Evolutionary conservation across 805 yeast genomes (phyloP).

Genomic region (Yarrowia sp.): DNA sequence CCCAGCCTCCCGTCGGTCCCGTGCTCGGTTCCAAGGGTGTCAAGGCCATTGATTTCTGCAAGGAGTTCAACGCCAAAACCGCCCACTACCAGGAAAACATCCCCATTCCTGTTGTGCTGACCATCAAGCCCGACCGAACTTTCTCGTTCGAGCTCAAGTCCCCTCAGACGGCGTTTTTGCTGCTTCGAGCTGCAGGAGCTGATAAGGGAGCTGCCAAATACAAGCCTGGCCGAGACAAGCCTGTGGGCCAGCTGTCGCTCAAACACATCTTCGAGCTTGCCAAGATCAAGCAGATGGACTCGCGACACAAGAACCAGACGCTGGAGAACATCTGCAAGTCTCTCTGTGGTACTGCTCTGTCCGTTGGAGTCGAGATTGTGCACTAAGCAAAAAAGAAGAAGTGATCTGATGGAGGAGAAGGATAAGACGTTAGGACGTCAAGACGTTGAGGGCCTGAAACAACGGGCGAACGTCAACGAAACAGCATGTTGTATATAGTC

Average conservation of each 20-base stretch:
- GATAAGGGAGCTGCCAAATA: constrained; percentile 79
- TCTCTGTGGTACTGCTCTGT: constrained; percentile 85
- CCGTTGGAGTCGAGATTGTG: constrained; percentile 84
- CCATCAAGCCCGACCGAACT: constrained; percentile 90
- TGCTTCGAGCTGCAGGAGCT: constrained; percentile 80
- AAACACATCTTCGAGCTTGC: constrained; percentile 96
- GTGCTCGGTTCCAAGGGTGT: constrained; percentile 98
- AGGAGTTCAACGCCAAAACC: constrained; percentile 97
- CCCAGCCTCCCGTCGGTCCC: constrained; percentile 99
- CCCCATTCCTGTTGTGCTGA: constrained; percentile 86
- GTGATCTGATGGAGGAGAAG: too few relatives aligned
- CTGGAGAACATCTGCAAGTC: constrained; percentile 81
- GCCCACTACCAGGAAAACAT: constrained; percentile 84
- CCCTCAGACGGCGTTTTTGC: constrained; percentile 89
- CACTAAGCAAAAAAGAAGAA: constrained; percentile 52
- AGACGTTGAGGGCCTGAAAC: too few relatives aligned
- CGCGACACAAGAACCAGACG: constrained; percentile 71
- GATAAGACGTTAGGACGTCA: too few relatives aligned
- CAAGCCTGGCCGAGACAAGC: constrained; percentile 55
- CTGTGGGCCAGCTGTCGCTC: constrained; percentile 71
- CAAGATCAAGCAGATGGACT: constrained; percentile 85
- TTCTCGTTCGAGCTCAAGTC: constrained; percentile 86
- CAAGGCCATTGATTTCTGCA: constrained; percentile 97
- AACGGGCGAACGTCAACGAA: too few relatives aligned
- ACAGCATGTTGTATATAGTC: constrained; percentile 23